phyloP scores from a whole-genome alignment of 2,329 filamentous ascomycete genomes.

The Colletotrichum zoysiae region DNA sequence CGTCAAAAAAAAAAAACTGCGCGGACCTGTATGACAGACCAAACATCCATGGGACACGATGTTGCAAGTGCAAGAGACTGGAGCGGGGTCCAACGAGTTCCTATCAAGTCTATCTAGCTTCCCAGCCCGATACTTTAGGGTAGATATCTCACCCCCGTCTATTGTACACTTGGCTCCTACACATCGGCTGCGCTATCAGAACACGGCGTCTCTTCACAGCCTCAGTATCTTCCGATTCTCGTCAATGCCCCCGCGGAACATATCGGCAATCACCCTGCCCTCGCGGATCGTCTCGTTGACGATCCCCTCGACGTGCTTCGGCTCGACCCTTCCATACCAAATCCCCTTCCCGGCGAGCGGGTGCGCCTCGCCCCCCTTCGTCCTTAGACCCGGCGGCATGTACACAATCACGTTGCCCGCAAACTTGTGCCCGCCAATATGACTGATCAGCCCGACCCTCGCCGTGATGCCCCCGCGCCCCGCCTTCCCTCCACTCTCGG shows the following conservation, averaged over 20 bases:
- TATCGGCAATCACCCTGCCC: constrained; percentile 76
- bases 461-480: constrained; percentile 56
- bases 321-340: constrained; percentile 86
- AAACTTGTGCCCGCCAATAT: constrained; percentile 88
- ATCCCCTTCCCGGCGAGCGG: constrained; percentile 78
- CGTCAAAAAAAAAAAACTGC: not conserved
- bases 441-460: constrained; percentile 78
- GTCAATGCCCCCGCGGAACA: constrained; percentile 79
- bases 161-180: constrained; percentile 21
- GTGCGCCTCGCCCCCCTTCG: constrained; percentile 59
- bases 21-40: not conserved
- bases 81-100: not conserved
- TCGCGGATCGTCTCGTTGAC: constrained; percentile 76
- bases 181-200: not conserved
- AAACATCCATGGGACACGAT: not conserved
- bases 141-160: not conserved
- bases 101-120: not conserved
- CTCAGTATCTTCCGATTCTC: constrained; percentile 65
- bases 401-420: constrained; percentile 89
- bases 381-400: constrained; percentile 68
- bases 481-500: constrained; percentile 38
- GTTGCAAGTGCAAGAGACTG: not conserved
- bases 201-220: constrained; percentile 44
- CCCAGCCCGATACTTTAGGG: not conserved
- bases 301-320: constrained; percentile 81